These are phyloP conservation scores for Rosellinia necatrix DNA, from an alignment of 2,329 filamentous ascomycete genomes.

Conservation along the genomic window DNA sequence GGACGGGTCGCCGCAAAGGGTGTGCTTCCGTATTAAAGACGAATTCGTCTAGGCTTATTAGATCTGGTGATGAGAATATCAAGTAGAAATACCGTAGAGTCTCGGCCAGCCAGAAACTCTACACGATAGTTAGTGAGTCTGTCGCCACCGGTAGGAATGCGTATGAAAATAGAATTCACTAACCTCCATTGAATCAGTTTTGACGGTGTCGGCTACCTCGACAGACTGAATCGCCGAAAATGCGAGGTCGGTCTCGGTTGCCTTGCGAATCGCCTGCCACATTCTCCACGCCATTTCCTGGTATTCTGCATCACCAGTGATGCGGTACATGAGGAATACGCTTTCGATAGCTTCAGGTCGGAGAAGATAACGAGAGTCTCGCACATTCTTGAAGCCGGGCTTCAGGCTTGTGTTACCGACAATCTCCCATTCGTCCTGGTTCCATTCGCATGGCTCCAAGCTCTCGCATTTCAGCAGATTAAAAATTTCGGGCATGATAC, in stretches of 20 bases:
- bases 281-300: conserved; percentile 59
- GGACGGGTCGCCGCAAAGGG: conserved; percentile 35
- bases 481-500: conserved; percentile 64
- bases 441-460: conserved; percentile 47
- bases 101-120: conserved; percentile 70
- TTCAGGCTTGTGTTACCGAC: conserved; percentile 39
- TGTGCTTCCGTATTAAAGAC: conserved; percentile 54
- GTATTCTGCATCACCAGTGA: conserved; percentile 53
- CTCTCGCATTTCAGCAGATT: conserved; percentile 49
- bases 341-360: conserved; percentile 58
- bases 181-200: conserved; percentile 38
- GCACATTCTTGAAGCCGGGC: conserved; percentile 66
- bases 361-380: conserved; percentile 55
- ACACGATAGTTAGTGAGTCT: conserved; percentile 48
- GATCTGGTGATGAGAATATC: conserved; percentile 51
- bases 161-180: conserved; percentile 2
- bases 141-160: conserved; percentile 37
- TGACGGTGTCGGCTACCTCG: conserved; percentile 51
- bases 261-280: conserved; percentile 52
- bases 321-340: conserved; percentile 58
- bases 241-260: conserved; percentile 52
- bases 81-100: conserved; percentile 56
- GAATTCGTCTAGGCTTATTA: conserved; percentile 64
- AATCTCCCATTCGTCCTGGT: conserved; percentile 42
- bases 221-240: conserved; percentile 56